Conservation (phyloP, 805 yeast species). For the Metschnikowia lunata region DNA sequence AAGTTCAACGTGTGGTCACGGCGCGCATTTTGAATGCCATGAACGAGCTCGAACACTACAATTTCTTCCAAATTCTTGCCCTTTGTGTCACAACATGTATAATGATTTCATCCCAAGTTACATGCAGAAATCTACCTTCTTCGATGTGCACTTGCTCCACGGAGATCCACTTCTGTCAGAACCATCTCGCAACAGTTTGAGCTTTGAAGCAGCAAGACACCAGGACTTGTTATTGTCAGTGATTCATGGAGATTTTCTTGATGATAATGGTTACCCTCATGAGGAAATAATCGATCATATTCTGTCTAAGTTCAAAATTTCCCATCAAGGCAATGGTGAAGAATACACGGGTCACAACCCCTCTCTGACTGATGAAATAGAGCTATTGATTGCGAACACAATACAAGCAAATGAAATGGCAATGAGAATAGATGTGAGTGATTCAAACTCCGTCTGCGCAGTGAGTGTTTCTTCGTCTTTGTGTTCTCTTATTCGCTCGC, state of each 20-base stretch:
- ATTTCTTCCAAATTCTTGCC: constrained; percentile 47
- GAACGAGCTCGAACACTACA: constrained; percentile 14
- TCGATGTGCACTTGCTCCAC: background rate
- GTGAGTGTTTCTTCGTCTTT: constrained; percentile 25
- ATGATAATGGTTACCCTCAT: constrained; percentile 1
- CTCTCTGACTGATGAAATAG: background rate
- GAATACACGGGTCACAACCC: background rate
- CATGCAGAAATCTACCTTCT: background rate
- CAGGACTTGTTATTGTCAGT: background rate
- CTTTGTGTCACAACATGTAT: constrained; percentile 45
- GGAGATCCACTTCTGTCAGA: constrained; percentile 1
- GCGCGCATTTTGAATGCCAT: constrained; percentile 47
- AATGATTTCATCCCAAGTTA: constrained; percentile 14
- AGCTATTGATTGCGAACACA: constrained; percentile 35
- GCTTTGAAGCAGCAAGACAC: background rate
- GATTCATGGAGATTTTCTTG: background rate
- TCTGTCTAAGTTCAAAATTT: background rate
- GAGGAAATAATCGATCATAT: background rate
- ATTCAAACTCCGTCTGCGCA: constrained; percentile 23
- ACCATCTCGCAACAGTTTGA: background rate
- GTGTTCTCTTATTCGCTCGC: constrained; percentile 33
- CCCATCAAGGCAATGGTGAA: background rate
- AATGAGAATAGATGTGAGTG: constrained; percentile 44
- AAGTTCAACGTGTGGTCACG: constrained; percentile 43
- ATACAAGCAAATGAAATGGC: constrained; percentile 58